These are phyloP conservation scores for Syzygium oleosum DNA, from an alignment of 345 rosid genomes.

Conservation along the genomic window DNA sequence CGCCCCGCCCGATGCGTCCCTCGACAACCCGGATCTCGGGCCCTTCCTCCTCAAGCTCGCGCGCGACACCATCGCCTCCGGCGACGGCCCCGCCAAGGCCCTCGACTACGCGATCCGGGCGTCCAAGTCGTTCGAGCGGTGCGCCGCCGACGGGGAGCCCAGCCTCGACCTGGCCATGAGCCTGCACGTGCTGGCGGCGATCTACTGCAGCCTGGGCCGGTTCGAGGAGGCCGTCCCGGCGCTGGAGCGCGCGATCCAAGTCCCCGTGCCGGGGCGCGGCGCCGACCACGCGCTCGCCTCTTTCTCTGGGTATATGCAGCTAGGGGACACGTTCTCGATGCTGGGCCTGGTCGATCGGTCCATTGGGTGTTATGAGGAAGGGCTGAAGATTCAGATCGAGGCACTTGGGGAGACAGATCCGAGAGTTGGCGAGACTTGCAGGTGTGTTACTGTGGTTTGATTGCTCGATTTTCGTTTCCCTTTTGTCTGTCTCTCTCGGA, in stretches of 20 bases:
- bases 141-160: constrained; percentile 69
- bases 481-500: background rate
- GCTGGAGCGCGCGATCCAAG: constrained; percentile 70
- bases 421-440: constrained; percentile 98
- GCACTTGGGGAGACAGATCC: constrained; percentile 93
- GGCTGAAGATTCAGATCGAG: constrained; percentile 93
- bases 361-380: constrained; percentile 74
- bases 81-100: constrained; percentile 88
- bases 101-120: constrained; percentile 91
- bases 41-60: constrained; percentile 94
- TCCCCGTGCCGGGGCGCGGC: constrained; percentile 65
- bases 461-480: background rate
- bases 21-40: constrained; percentile 98
- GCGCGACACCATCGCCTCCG: constrained; percentile 88
- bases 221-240: constrained; percentile 92
- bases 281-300: constrained; percentile 89
- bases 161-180: constrained; percentile 94
- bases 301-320: constrained; percentile 94
- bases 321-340: constrained; percentile 95
- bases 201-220: constrained; percentile 87
- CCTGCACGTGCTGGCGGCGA: constrained; percentile 90
- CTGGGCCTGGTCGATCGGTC: constrained; percentile 90
- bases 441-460: constrained; percentile 27
- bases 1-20: constrained; percentile 46
- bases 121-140: constrained; percentile 78